A percentile compares a stretch with the other conserved stretches of the same genome.
phyloP scores from a whole-genome alignment of 1,284 basidiomycete species.

The Moniliophthora roreri region DNA sequence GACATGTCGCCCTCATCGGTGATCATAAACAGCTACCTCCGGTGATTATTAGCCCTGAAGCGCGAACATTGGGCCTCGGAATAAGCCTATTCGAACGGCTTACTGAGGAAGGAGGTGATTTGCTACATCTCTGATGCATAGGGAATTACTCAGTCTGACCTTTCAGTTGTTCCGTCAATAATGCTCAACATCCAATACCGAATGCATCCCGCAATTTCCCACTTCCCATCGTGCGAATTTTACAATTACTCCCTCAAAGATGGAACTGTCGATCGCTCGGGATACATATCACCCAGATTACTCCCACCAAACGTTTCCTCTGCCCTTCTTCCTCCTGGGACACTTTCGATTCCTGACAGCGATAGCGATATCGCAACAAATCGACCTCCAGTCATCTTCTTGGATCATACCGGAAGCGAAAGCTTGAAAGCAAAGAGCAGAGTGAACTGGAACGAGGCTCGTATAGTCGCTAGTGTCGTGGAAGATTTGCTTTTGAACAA shows the following conservation, averaged over 20 bases:
- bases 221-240: slow-evolving; percentile 84
- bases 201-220: slow-evolving; percentile 90
- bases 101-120: slow-evolving; percentile 74
- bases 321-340: slow-evolving; percentile 18
- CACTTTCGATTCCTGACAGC: not conserved
- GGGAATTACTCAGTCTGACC: slow-evolving; percentile 17
- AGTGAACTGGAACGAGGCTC: slow-evolving; percentile 74
- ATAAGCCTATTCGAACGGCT: slow-evolving; percentile 89
- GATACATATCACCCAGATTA: slow-evolving; percentile 52
- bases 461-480: slow-evolving; percentile 75
- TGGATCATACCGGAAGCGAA: slow-evolving; percentile 76
- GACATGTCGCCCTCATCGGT: slow-evolving; percentile 87
- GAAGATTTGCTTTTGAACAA: slow-evolving; percentile 78
- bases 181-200: slow-evolving; percentile 94
- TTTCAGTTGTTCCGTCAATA: slow-evolving; percentile 70
- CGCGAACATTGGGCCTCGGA: slow-evolving; percentile 69
- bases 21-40: slow-evolving; percentile 98
- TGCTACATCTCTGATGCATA: slow-evolving; percentile 7
- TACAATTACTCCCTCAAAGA: slow-evolving; percentile 73
- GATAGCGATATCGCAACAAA: slow-evolving; percentile 25
- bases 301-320: slow-evolving; percentile 58
- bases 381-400: slow-evolving; percentile 67
- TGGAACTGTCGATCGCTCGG: slow-evolving; percentile 64
- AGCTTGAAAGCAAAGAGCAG: slow-evolving; percentile 64
- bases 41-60: slow-evolving; percentile 76